A percentile compares a stretch with the other conserved stretches of the same genome.
Evolutionary conservation across 257 asterid species (phyloP).

Genomic region (Paulownia fortunei): DNA sequence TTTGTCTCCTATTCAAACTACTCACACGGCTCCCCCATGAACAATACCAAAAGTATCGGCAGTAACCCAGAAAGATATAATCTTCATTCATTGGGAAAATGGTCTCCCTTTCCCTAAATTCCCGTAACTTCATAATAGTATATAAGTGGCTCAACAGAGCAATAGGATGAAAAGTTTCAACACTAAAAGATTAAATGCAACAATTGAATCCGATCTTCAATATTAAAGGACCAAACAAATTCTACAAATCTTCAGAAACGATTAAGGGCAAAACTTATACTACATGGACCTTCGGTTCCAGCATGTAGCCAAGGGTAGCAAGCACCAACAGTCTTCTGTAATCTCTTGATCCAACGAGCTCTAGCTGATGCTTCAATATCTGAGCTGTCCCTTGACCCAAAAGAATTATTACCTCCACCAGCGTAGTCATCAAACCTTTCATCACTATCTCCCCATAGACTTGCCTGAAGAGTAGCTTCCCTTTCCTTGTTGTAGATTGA

Average conservation of each 20-base stretch:
- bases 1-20: background rate
- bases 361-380: conserved; percentile 58
- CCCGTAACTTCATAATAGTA: conserved; percentile 6
- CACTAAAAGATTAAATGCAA: background rate
- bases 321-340: conserved; percentile 67
- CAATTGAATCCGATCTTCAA: conserved; percentile 1
- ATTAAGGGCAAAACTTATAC: conserved; percentile 8
- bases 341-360: conserved; percentile 57
- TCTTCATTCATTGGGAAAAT: conserved; percentile 3
- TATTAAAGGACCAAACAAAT: conserved; percentile 1
- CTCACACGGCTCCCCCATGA: conserved; percentile 4
- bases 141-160: background rate
- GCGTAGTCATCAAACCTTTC: conserved; percentile 61
- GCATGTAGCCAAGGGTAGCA: conserved; percentile 99
- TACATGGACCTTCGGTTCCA: conserved; percentile 82
- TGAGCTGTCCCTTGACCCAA: conserved; percentile 51
- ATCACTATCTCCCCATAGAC: conserved; percentile 90
- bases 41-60: background rate
- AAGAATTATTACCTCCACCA: conserved; percentile 48
- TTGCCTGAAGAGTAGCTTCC: conserved; percentile 94
- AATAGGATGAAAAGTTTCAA: background rate
- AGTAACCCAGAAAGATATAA: background rate
- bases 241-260: conserved; percentile 4
- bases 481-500: conserved; percentile 84
- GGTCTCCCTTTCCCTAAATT: background rate